Base-by-base conservation (phyloP, 2,329 filamentous ascomycete species). In the Diaporthe velutina region DNA sequence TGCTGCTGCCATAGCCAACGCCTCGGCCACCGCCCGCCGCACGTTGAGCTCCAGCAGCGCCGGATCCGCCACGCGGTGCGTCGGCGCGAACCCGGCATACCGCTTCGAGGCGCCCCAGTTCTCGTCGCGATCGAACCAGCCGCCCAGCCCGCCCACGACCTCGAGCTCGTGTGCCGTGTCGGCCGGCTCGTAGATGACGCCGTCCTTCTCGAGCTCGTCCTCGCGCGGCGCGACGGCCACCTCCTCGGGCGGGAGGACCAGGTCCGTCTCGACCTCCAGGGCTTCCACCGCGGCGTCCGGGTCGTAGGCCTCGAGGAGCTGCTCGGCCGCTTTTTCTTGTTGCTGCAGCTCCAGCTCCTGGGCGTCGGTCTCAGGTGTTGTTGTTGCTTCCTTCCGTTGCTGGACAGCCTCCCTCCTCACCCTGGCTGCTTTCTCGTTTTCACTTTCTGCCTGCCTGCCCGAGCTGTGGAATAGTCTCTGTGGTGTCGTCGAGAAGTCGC, bases 121-220 rank as follows among this genome's bases (percentile, higher is more conserved):
- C n/a, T 84, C 83, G n/a, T 83, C 82, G 70, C 84, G 80, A 10
- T 90, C 85, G 89, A 89, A 92, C 89, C 89, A 92, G 35, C 81
- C 82, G 45, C 82, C 82, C 50, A 90, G 75, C 1, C 86, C 83
- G 54, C 85, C 86, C 17, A 90, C 85, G 67, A 86, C 83, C 75
- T 88, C 85, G 3, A 91, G 83, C 0, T 83, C 87, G 0, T 85
- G 83, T 10, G 84, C 83, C 5, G 81, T 82, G 19, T 82, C 81
- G 22, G 90, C 90, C 35, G 61, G 64, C 61, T 50, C 7, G 71
- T 74, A 73, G 2, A 10, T 2, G 25, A 33, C 54, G 22, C 28
- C 40, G 7, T 22, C 33, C 10, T n/a, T 25, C 8, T 48, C 70
- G 30, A 76, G 57, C n/a, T 67, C 67, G 19, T 76, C 74, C 13